Percentiles rank a stretch among this genome's conserved stretches.
phyloP scores from a whole-genome alignment of 345 rosid species.

The Arabis hirsuta region DNA sequence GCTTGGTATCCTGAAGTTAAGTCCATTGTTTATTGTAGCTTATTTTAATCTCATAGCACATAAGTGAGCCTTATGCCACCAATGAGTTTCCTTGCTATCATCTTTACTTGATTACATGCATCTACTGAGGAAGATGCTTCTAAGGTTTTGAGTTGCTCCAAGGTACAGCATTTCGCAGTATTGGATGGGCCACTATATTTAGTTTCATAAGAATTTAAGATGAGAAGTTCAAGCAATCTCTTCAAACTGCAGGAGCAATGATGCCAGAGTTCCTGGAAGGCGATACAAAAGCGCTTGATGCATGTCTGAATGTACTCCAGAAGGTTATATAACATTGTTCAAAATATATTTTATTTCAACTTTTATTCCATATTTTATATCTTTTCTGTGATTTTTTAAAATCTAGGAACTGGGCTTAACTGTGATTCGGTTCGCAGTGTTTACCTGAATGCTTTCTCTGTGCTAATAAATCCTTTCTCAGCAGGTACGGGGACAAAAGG shows the following conservation, averaged over 20 bases:
- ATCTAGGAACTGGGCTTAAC: conserved; percentile 5
- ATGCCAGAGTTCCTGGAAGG: conserved; percentile 93
- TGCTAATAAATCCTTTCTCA: not conserved
- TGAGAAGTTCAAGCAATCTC: conserved; percentile 89
- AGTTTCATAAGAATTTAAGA: conserved; percentile 82
- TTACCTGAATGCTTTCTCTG: conserved; percentile 3
- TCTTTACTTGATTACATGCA: no score
- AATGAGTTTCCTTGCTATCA: no score
- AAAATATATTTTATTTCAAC: conserved; percentile 9
- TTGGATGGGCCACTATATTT: conserved; percentile 96
- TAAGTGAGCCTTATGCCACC: no score
- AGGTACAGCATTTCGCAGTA: conserved; percentile 83
- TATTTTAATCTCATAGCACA: no score
- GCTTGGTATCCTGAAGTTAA: no score
- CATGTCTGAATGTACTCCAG: conserved; percentile 90
- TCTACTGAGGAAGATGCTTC: no score
- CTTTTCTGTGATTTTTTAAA: not conserved
- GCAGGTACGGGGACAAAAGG: not conserved
- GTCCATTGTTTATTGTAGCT: no score
- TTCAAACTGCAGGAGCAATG: conserved; percentile 84
- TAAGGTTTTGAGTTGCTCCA: conserved; percentile 90
- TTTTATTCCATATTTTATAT: conserved; percentile 7
- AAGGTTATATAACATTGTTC: conserved; percentile 60
- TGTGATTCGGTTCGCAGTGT: not conserved
- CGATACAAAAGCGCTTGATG: conserved; percentile 95